Evolutionary conservation across 176 grass and related monocot species (phyloP), one percentile per base, ranked within the genome.

Genomic region (Stipa capillata): DNA sequence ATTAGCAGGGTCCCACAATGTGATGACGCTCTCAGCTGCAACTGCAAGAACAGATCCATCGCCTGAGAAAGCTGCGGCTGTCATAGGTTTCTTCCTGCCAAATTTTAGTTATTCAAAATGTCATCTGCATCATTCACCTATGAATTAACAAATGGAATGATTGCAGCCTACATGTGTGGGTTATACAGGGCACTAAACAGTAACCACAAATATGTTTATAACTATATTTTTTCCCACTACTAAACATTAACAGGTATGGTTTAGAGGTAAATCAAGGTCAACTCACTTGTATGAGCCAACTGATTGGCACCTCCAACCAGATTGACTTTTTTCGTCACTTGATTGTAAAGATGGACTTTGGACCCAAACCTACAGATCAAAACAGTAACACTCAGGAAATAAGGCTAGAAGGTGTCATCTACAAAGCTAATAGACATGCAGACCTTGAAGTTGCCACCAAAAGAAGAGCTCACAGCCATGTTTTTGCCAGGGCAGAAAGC

Each of bases 231-330:
- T 16, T 10, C 24, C n/a, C 8, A 68, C 24, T 3, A 29, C 64
- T 25, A 76, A 59, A 49, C 16, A 47, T 36, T 65, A 70, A 73
- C 7, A 69, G 8, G 45, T 64, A 61, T 24, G n/a, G 48, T 69
- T 41, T 67, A 29, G 20, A 79, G 32, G 20, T 50, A 58, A 82
- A 77, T 48, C 37, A 54, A 35, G 80, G 40, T 29, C 51, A 61
- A 85, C 84, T 77, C 87, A 99, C 96, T 91, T 99, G 96, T 99
- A 99, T 27, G 96, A 99, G 73, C 96, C 88, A 80, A 95, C 84
- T 16, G 96, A 95, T 86, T 93, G 96, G 88, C 96, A 99, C 87
- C 87, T 94, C 96, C 96, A 99, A 87, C 96, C 90, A 93, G 80
- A 77, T 85, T 73, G 42, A 45, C 69, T 64, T 35, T 63, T 87